Base-by-base conservation (phyloP, 108 stramenopile species). In the Licmophora abbreviata region DNA sequence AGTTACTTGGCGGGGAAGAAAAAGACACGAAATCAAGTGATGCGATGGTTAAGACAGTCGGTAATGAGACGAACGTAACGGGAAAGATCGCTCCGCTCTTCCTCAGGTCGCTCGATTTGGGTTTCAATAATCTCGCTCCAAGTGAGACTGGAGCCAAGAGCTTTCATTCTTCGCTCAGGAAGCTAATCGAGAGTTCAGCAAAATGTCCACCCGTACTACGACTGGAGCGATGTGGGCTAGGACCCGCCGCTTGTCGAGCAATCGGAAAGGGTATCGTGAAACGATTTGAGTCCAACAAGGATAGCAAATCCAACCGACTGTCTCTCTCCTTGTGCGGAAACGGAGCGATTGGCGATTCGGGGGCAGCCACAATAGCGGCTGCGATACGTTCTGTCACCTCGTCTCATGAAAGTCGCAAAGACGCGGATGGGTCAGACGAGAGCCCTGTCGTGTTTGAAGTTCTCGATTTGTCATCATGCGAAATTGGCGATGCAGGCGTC, bases 281-380 rank as follows among this genome's bases (percentile, higher is more conserved):
- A 55, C 31, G 48, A 21, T 18, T 1, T 33, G 45, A 20, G 17
- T 28, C 15, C n/a, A 24, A 48, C 29, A 29, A 30, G 1, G 26
- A 50, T 18, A 44, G 26, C 8, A 29, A 26, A 25, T 47, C 58
- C 20, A 44, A 22, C 12, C 57, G 61, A 37, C 45, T 76, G 41
- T 77, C 51, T 23, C 46, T 64, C 40, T 43, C 48, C 40, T 42
- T 90, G 44, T 64, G 76, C 11, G 60, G 79, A 4, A 90, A 90
- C 56, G 50, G 56, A n/a, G 74, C 33, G 27, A 66, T 90, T 55
- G 84, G 84, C 1, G 84, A 90, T 67, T 68, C 68, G 8, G 88
- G 88, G 46, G 63, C 64, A 14, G 79, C 82, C 1, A 82, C 84
- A n/a, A 35, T 90, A 29, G 79, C 81, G 29, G 83, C 88, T 8